Percentiles rank a stretch among this genome's conserved stretches.
phyloP scores from a whole-genome alignment of 2,329 filamentous ascomycete species.

The Fusarium praegraminearum region DNA sequence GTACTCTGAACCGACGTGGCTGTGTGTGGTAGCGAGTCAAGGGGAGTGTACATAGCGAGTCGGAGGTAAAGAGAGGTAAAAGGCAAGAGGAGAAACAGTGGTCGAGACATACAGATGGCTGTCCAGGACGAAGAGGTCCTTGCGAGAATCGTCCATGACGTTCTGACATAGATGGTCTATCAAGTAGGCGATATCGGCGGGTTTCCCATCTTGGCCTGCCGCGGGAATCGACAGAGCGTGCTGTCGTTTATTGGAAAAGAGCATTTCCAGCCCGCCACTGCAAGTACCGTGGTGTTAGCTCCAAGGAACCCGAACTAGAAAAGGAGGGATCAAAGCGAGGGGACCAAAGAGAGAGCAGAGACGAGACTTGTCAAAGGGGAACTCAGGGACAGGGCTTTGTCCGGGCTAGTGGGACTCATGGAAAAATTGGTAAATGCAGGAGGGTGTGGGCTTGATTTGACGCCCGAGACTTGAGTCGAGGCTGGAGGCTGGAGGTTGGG shows the following conservation, averaged over 20 bases:
- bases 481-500: constrained; percentile 5
- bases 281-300: constrained; percentile 36
- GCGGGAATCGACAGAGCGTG: constrained; percentile 77
- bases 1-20: constrained; percentile 10
- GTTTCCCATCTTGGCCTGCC: constrained; percentile 67
- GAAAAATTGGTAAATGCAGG: constrained; percentile 18
- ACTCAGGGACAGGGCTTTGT: constrained; percentile 38
- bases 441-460: constrained; percentile 17
- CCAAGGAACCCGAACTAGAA: constrained; percentile 1
- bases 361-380: constrained; percentile 15
- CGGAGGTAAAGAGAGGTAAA: constrained; percentile 1
- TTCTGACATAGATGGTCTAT: constrained; percentile 83
- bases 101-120: constrained; percentile 79
- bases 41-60: constrained; percentile 41
- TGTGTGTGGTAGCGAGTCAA: constrained; percentile 23
- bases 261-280: constrained; percentile 92
- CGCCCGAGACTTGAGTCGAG: constrained; percentile 18
- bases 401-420: constrained; percentile 16
- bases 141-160: constrained; percentile 85
- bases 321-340: constrained; percentile 19
- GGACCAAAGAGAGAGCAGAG: constrained; percentile 16
- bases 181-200: constrained; percentile 78
- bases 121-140: constrained; percentile 91
- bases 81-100: constrained; percentile 4
- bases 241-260: constrained; percentile 86